These are phyloP conservation scores for Umbelopsis sp. DNA, from an alignment of 371 early-diverging fungal species.

Conservation along the genomic window DNA sequence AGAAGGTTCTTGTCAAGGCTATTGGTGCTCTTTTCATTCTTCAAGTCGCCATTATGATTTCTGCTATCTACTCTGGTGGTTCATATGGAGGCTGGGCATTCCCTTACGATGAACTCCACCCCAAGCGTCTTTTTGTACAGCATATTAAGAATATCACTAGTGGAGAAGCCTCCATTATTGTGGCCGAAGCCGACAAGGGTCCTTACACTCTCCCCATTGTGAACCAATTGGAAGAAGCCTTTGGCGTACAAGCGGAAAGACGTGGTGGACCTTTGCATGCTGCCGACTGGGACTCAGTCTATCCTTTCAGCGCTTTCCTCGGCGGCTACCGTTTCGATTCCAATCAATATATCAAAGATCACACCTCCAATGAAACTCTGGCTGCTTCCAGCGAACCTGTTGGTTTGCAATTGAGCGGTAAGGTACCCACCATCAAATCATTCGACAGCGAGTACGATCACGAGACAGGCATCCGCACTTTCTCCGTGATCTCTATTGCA, in stretches of 20 bases:
- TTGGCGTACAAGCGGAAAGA: conserved; percentile 39
- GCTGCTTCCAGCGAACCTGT: conserved; percentile 29
- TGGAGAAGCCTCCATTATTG: conserved; percentile 56
- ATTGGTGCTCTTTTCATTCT: conserved; percentile 37
- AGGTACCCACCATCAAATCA: conserved; percentile 47
- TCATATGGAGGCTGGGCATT: conserved; percentile 42
- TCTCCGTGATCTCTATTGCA: conserved; percentile 57
- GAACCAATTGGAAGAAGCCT: conserved; percentile 42
- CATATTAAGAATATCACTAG: conserved; percentile 69
- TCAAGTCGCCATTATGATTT: conserved; percentile 44
- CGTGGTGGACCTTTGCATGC: conserved; percentile 40
- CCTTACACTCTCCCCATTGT: conserved; percentile 56
- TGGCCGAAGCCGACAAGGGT: conserved; percentile 70
- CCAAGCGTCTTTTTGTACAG: conserved; percentile 67
- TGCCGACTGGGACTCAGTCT: conserved; percentile 67
- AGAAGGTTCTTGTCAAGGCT: conserved; percentile 38
- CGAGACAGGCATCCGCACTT: conserved; percentile 50
- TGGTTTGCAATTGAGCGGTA: conserved; percentile 31
- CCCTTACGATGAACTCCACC: conserved; percentile 70
- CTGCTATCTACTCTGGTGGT: conserved; percentile 42
- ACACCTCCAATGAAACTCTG: conserved; percentile 33
- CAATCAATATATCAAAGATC: conserved; percentile 49
- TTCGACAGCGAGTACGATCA: conserved; percentile 56
- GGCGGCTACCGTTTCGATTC: conserved; percentile 66
- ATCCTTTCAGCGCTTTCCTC: conserved; percentile 73